These are phyloP conservation scores for Basipetospora chlamydospora DNA, from an alignment of 2,329 filamentous ascomycete genomes.

Conservation along the genomic window DNA sequence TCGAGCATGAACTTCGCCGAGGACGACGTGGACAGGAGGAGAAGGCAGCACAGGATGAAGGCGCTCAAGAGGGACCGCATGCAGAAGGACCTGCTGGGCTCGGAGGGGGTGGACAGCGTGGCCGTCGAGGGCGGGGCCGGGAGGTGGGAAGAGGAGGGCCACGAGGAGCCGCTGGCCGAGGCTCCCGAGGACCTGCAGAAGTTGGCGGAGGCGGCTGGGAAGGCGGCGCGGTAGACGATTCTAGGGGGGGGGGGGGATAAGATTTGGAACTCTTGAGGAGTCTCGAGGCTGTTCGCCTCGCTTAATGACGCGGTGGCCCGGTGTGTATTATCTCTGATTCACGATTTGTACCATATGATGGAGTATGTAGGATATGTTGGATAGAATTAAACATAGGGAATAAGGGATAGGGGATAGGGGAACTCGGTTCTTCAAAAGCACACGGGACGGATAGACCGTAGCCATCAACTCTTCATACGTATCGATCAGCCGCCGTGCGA, in stretches of 20 bases:
- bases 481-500: too few species aligned
- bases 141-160: conserved; percentile 19
- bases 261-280: too few species aligned
- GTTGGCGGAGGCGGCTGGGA: not conserved
- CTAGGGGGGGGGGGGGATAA: not conserved
- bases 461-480: too few species aligned
- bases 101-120: not conserved
- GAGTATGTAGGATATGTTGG: too few species aligned
- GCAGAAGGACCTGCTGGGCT: conserved; percentile 12
- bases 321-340: too few species aligned
- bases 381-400: too few species aligned
- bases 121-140: conserved; percentile 12
- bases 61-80: conserved; percentile 8
- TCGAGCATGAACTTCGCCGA: conserved; percentile 35
- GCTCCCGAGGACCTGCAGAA: not conserved
- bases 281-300: too few species aligned
- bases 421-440: too few species aligned
- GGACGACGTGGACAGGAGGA: conserved; percentile 16
- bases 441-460: too few species aligned
- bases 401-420: too few species aligned
- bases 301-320: too few species aligned
- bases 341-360: too few species aligned
- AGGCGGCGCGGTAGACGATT: not conserved
- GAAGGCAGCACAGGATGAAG: conserved; percentile 14
- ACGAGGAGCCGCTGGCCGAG: conserved; percentile 16